Base-by-base conservation (phyloP, 305 asterid species). In the Plantago coronopus region DNA sequence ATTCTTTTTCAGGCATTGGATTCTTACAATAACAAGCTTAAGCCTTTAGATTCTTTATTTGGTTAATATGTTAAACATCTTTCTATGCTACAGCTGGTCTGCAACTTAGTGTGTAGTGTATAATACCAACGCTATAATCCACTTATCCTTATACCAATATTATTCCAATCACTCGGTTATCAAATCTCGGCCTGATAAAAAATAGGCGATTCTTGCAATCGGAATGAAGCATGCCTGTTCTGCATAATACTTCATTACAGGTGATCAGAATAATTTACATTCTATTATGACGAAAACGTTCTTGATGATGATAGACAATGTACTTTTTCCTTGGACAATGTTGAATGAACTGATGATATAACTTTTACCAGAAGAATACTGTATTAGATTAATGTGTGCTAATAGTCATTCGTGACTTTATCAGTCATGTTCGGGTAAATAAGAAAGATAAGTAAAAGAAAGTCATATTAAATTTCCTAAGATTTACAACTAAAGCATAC, bases 401-500 rank as follows among this genome's bases (percentile, higher is more conserved):
- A 50, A 50, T 22, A 17, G 15, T 14, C 23, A 23, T 16, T 37
- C n/a, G 20, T 25, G 58, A 16, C 13, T 14, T 8, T 29, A 50
- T 21, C 34, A 9, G 8, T 29, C 15, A 53, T 13, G 17, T 50
- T 50, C 56, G 5, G 25, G 19, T 18, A 16, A 21, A 53, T 11
- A 25, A 14, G 58, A 16, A 25, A 53, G 29, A 23, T 53, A 1
- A 19, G 17, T 53, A 8, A 53, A n/a, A 15, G 20, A 23, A n/a
- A 53, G 17, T 34, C 23, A 57, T 25, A 57, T 20, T 38, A n/a
- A 38, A 7, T 19, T 23, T 11, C 19, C 20, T 31, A 40, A 21
- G 20, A 40, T 40, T 17, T 57, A 57, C 62, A 57, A 38, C 8
- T 20, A 57, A 17, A 18, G 48, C 49, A 37, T 17, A 57, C 61